These are phyloP conservation scores for Castanea crenata DNA, from an alignment of 306 rosid species.

Conservation along the genomic window DNA sequence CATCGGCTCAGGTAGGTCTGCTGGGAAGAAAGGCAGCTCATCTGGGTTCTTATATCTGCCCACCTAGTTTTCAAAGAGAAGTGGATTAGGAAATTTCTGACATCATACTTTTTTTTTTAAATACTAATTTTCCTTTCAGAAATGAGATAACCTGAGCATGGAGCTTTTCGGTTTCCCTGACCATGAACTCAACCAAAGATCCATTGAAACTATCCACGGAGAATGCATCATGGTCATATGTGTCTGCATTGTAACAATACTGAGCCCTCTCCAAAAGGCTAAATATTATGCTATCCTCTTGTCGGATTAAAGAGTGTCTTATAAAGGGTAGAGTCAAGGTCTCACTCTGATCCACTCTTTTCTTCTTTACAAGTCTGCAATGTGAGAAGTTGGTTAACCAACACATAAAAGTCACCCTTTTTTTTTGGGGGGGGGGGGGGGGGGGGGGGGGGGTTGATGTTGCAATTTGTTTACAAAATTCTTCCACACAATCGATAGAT, in stretches of 20 bases:
- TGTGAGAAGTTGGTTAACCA: conserved; percentile 2
- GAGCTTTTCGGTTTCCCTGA: conserved; percentile 62
- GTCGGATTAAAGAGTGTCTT: conserved; percentile 50
- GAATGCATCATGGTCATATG: conserved; percentile 55
- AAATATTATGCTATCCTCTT: conserved; percentile 68
- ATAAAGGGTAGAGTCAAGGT: conserved; percentile 52
- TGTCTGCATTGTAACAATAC: conserved; percentile 42
- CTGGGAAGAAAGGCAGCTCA: conserved; percentile 63
- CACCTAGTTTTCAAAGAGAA: conserved; percentile 42
- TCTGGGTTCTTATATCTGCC: conserved; percentile 71
- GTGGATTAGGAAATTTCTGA: conserved; percentile 5
- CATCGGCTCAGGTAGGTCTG: conserved; percentile 39
- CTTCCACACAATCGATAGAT: neutral
- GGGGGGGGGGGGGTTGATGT: too few species aligned
- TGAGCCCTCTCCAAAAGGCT: conserved; percentile 68
- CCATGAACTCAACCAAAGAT: conserved; percentile 63
- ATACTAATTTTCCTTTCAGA: neutral
- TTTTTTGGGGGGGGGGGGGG: too few species aligned
- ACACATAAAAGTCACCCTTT: neutral
- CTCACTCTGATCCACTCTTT: conserved; percentile 54
- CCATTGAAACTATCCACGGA: conserved; percentile 47
- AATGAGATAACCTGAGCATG: conserved; percentile 55
- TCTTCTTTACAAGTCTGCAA: conserved; percentile 31
- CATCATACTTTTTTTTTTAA: neutral
- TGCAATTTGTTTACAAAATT: neutral